A percentile compares a stretch with the other conserved stretches of the same genome.
phyloP scores from a whole-genome alignment of 305 asterid genomes.

The Fraxinus baroniana region DNA sequence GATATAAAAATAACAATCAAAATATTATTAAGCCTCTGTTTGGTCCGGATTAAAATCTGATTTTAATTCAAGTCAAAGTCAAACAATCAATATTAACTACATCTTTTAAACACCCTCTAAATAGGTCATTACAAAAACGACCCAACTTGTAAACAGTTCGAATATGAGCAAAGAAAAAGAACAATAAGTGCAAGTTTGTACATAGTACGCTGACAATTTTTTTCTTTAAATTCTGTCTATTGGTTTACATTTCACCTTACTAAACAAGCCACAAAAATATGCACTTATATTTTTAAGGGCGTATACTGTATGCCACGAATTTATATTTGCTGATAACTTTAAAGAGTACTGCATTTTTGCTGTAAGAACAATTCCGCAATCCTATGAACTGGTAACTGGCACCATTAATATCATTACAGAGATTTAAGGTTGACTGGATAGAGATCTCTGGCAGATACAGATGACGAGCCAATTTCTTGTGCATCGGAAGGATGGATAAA shows the following conservation, averaged over 20 bases:
- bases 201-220: neutral
- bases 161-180: neutral
- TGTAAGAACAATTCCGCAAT: neutral
- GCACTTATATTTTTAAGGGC: neutral
- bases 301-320: neutral
- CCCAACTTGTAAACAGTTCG: neutral
- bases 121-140: too few species aligned
- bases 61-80: too few species aligned
- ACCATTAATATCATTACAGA: neutral
- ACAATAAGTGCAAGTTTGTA: neutral
- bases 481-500: neutral
- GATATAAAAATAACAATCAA: too few species aligned
- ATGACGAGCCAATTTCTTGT: constrained; percentile 11
- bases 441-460: constrained; percentile 12
- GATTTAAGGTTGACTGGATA: neutral
- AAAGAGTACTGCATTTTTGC: neutral
- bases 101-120: too few species aligned
- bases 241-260: neutral
- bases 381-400: neutral
- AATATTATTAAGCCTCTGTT: too few species aligned
- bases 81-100: too few species aligned
- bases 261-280: neutral
- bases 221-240: neutral
- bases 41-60: too few species aligned
- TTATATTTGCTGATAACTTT: neutral